These are phyloP conservation scores for Macrolepiota albuminosa DNA, from an alignment of 768 basidiomycete species.

Conservation along the genomic window DNA sequence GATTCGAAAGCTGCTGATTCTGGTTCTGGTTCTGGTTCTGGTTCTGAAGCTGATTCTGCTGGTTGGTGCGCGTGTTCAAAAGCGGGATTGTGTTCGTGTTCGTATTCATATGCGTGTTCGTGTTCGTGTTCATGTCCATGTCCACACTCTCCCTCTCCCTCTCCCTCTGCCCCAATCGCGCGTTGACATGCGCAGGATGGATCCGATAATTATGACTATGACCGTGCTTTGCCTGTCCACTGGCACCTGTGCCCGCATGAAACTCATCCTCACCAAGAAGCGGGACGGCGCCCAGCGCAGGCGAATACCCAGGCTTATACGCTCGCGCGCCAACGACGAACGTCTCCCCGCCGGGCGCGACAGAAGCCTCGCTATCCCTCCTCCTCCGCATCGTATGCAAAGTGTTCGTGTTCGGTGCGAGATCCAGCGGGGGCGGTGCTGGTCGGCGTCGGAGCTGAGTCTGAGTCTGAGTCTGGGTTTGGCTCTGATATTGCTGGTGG, in stretches of 20 bases:
- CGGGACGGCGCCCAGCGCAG: constrained; percentile 16
- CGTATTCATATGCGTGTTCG: constrained; percentile 10
- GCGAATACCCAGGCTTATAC: constrained; percentile 19
- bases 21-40: not conserved
- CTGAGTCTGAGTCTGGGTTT: not conserved
- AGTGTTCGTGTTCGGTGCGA: constrained; percentile 6
- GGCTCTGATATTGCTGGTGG: not conserved
- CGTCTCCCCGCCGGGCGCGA: constrained; percentile 1
- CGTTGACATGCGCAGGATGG: constrained; percentile 13
- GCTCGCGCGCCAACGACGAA: constrained; percentile 23
- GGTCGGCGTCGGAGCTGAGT: constrained; percentile 22
- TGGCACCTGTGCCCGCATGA: constrained; percentile 16
- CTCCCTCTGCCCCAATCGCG: constrained; percentile 5
- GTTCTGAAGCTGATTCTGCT: not conserved
- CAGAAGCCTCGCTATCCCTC: constrained; percentile 11
- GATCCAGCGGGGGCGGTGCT: constrained; percentile 30
- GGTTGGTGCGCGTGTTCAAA: constrained; percentile 5
- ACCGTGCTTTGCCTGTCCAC: constrained; percentile 5
- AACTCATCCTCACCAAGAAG: constrained; percentile 33
- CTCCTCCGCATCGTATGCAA: constrained; percentile 12
- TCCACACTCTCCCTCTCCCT: not conserved
- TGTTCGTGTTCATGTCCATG: constrained; percentile 12
- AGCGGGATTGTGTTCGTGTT: constrained; percentile 8
- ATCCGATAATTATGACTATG: constrained; percentile 10
- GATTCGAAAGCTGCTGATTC: not conserved